Base-by-base conservation (phyloP, 257 asterid genomes). In the Solanum verrucosum region DNA sequence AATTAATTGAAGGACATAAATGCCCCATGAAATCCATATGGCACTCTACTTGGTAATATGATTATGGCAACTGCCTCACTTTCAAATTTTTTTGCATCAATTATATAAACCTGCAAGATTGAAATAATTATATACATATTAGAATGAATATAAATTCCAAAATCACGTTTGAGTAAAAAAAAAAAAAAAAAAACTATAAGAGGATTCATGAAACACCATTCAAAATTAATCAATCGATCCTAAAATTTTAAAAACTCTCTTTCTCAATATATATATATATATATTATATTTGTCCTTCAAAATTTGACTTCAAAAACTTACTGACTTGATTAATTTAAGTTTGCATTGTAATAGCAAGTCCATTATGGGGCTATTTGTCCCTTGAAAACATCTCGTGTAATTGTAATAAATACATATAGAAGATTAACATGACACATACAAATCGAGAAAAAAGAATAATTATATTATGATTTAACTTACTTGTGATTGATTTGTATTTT, bases 1-100 rank as follows among this genome's bases (percentile, higher is more conserved):
- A 21, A 60, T 60, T 60, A 60, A 4, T 60, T 9, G 70, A 9
- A 73, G 23, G 89, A 23, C 83, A 86, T 25, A 23, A 90, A 91
- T 10, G 70, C 70, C 68, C 93, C 94, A 74, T 90, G 94, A 71
- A 90, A 92, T 65, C 93, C 94, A 56, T 90, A 89, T 6, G 94
- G 92, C 63, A 90, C 92, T 68, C 94, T 88, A 5, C 37, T 18
- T 5, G 94, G 92, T 14, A 92, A 42, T 21, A n/a, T 81, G 79
- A 92, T 87, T 68, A 25, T 82, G 8, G 93, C 91, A 1, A 89
- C 88, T 0, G 90, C 84, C n/a, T 87, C 85, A 15, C 87, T 83
- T 49, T 86, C 75, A 63, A 92, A 33, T 4, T 79, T 31, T 31
- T 87, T 88, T 63, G 93, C 91, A 85, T 92, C 93, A 21, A 92